Percentiles rank a stretch among this genome's conserved stretches.
These are phyloP conservation scores for Sphaerulina populicola DNA, from an alignment of 2,329 filamentous ascomycete species.

Conservation along the genomic window DNA sequence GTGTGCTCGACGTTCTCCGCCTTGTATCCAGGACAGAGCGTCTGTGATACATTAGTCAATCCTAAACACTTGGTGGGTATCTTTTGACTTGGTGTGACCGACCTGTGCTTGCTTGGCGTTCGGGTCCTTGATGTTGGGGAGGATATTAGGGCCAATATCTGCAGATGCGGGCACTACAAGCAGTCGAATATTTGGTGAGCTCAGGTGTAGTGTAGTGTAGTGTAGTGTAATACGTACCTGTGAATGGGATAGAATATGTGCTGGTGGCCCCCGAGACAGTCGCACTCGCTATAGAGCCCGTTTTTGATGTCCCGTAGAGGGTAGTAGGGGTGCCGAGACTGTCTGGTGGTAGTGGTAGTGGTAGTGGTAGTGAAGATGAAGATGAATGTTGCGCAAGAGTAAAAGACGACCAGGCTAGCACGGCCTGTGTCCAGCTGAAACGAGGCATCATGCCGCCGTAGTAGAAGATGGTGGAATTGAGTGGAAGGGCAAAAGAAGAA, in stretches of 20 bases:
- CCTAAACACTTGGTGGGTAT: too few relatives aligned
- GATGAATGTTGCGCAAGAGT: constrained; percentile 21
- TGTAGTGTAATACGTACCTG: constrained; percentile 12
- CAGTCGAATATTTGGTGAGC: neutral
- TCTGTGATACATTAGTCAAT: constrained; percentile 12
- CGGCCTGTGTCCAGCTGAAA: constrained; percentile 17
- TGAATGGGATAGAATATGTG: constrained; percentile 27
- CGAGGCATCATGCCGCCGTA: constrained; percentile 17
- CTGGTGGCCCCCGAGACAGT: constrained; percentile 27
- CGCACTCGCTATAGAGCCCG: constrained; percentile 20
- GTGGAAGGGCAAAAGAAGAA: neutral
- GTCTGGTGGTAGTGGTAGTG: constrained; percentile 16
- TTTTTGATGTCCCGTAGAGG: constrained; percentile 12
- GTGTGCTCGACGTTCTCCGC: constrained; percentile 44
- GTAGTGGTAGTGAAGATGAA: too few relatives aligned
- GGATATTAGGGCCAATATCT: constrained; percentile 35
- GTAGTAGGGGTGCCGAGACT: constrained; percentile 17
- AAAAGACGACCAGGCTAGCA: constrained; percentile 20
- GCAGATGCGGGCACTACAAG: constrained; percentile 26
- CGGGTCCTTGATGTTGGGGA: constrained; percentile 57
- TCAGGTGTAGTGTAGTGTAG: neutral
- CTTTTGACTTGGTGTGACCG: too few relatives aligned
- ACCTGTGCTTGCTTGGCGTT: constrained; percentile 53
- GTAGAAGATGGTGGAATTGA: neutral
- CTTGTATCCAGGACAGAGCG: constrained; percentile 50